Conservation (phyloP, 306 rosid species). For the Erythrophleum fordii region DNA sequence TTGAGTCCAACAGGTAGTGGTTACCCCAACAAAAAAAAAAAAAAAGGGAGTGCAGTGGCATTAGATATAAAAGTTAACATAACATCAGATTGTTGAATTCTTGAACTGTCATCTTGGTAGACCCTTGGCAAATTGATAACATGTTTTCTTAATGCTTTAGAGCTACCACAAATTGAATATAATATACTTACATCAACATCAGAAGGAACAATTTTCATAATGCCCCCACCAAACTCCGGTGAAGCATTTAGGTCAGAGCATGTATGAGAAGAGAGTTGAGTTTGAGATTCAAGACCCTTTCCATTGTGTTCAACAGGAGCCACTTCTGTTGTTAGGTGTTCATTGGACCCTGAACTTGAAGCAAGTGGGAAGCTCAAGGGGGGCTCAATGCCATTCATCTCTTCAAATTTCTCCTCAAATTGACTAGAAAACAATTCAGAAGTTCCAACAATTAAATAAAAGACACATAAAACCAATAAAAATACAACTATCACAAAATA, state of each 20-base stretch:
- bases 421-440: slow-evolving; percentile 59
- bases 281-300: slow-evolving; percentile 62
- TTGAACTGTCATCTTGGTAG: background rate
- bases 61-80: slow-evolving; percentile 1
- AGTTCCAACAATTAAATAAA: slow-evolving; percentile 29
- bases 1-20: background rate
- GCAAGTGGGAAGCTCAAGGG: slow-evolving; percentile 69
- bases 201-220: slow-evolving; percentile 97
- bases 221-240: slow-evolving; percentile 84
- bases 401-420: slow-evolving; percentile 98
- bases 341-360: slow-evolving; percentile 84
- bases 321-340: slow-evolving; percentile 62
- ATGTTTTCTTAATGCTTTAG: slow-evolving; percentile 1
- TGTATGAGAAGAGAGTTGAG: slow-evolving; percentile 59
- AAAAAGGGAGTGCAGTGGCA: background rate
- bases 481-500: slow-evolving; percentile 11
- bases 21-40: background rate
- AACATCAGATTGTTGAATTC: background rate
- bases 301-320: slow-evolving; percentile 55
- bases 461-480: slow-evolving; percentile 14
- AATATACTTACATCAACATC: slow-evolving; percentile 83
- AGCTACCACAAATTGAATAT: slow-evolving; percentile 15
- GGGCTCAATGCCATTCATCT: slow-evolving; percentile 65
- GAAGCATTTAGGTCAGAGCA: slow-evolving; percentile 64
- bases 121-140: background rate